Base-by-base conservation (phyloP, 2,329 filamentous ascomycete genomes). In the Leptographium procerum region DNA sequence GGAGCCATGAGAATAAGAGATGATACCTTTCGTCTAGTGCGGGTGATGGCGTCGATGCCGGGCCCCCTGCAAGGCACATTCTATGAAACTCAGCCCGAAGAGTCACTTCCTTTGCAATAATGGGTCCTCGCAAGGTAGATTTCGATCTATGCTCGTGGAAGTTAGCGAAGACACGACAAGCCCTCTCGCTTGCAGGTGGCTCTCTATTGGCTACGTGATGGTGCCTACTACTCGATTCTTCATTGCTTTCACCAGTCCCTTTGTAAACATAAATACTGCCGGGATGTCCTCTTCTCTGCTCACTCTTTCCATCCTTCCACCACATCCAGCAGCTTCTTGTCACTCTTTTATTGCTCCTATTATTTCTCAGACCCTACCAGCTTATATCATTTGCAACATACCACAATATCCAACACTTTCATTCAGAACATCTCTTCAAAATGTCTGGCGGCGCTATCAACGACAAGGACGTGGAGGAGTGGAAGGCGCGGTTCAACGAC, bases 401-500 rank as follows among this genome's bases (percentile, higher is more conserved):
- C 11, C 14, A 22, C 24, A 4, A 29, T 8, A 55, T 24, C 24
- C 52, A 54, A 19, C 55, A 31, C 33, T 28, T 52, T 26, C n/a
- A 19, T 10, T 22, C 43, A 8, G 14, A n/a, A 36, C 29, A 51
- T 28, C 33, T 9, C n/a, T 11, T 22, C 56, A 59, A 19, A 50
- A 61, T 64, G 60, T 57, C 61, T 40, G 40, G n/a, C 60, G 71
- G 71, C 51, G 69, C 71, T 33, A 67, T 77, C 60, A 69, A 72
- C 68, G 68, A 77, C 61, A 65, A 69, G 58, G 75, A 77, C 57
- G 64, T 77, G 43, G 68, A 73, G 45, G 68, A 75, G 58, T 77
- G 75, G 75, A 75, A 72, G 64, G 63, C 64, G 22, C 70, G 71
- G 19, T 68, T 76, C 68, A 77, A 77, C 65, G 68, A 72, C 13